phyloP scores from a whole-genome alignment of 1,139 yeast genomes.

The Sugiyamaella pinicola region DNA sequence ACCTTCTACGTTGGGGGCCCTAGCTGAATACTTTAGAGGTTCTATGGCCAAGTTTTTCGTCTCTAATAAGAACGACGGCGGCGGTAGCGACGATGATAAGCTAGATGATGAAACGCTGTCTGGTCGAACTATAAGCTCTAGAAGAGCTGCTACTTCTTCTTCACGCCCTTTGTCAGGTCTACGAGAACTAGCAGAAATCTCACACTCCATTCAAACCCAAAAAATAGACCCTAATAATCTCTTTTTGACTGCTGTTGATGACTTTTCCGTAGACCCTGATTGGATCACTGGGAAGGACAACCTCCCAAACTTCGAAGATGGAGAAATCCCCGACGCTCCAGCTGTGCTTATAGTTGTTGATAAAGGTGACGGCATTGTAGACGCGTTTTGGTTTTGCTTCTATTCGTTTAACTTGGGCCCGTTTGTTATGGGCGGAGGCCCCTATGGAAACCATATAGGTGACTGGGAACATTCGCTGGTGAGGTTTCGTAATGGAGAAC shows the following conservation, averaged over 20 bases:
- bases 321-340: conserved; percentile 74
- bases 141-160: not conserved
- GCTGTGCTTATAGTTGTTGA: conserved; percentile 82
- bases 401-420: conserved; percentile 95
- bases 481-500: conserved; percentile 77
- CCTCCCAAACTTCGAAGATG: conserved; percentile 70
- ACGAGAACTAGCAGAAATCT: conserved; percentile 17
- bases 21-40: not conserved
- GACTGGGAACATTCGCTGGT: conserved; percentile 98
- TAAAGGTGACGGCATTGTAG: conserved; percentile 90
- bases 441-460: conserved; percentile 95
- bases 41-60: not conserved
- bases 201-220: conserved; percentile 21
- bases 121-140: too few species aligned
- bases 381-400: conserved; percentile 95
- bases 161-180: conserved; percentile 19
- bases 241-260: conserved; percentile 66
- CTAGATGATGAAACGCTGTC: too few species aligned
- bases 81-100: too few species aligned
- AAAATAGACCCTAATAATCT: conserved; percentile 38
- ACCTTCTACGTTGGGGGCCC: conserved; percentile 2
- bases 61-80: not conserved
- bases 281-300: conserved; percentile 81
- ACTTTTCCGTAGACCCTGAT: conserved; percentile 73
- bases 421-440: conserved; percentile 95